A percentile compares a stretch with the other conserved stretches of the same genome.
Evolutionary conservation across 805 yeast genomes (phyloP).

Genomic region (Yamadazyma insecticola): DNA sequence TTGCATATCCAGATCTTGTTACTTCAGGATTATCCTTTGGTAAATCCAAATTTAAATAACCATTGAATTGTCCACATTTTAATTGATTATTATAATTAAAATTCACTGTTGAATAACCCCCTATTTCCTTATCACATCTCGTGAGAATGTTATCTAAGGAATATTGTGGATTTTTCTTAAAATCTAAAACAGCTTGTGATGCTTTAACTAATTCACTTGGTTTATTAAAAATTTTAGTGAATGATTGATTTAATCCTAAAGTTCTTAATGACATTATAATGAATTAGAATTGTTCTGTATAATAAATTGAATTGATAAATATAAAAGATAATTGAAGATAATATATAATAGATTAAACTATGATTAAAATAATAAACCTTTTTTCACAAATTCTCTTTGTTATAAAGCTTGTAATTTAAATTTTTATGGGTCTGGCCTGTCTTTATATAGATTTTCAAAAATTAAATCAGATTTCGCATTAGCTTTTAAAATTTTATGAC

Average conservation of each 20-base stretch:
- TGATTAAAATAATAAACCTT: too few species aligned
- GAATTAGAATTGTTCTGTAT: too few species aligned
- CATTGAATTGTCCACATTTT: constrained; percentile 41
- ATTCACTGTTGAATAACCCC: constrained; percentile 70
- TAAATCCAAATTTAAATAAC: constrained; percentile 63
- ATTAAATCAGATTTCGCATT: too few species aligned
- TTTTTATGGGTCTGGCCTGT: too few species aligned
- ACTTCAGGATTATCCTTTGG: constrained; percentile 62
- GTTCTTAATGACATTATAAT: constrained; percentile 36
- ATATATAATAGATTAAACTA: too few species aligned
- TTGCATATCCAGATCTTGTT: constrained; percentile 68
- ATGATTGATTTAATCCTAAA: constrained; percentile 33
- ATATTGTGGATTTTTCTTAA: constrained; percentile 47
- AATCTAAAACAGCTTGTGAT: constrained; percentile 49
- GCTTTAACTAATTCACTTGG: constrained; percentile 22
- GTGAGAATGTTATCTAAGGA: constrained; percentile 47
- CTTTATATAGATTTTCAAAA: too few species aligned
- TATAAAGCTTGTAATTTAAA: too few species aligned
- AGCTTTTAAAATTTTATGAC: too few species aligned
- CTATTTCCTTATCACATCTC: constrained; percentile 70
- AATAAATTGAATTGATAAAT: too few species aligned
- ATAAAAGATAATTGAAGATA: too few species aligned
- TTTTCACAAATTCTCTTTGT: too few species aligned
- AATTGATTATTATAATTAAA: constrained; percentile 36
- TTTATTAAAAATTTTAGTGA: constrained; percentile 32